Base-by-base conservation (phyloP, 768 basidiomycete genomes). In the Mycena filopes region DNA sequence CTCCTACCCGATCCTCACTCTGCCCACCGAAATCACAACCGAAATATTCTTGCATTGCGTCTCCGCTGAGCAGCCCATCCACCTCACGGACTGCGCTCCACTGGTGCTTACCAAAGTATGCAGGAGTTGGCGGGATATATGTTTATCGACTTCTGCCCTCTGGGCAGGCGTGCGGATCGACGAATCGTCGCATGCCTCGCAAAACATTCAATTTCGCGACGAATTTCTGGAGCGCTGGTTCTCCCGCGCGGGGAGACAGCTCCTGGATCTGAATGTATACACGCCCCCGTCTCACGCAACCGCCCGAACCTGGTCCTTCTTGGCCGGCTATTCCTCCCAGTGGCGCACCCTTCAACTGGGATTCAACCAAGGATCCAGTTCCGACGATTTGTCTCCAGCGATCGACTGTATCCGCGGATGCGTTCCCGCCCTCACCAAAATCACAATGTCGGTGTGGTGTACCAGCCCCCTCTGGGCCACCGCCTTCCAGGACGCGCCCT, bases 401-500 rank as follows among this genome's bases (percentile, higher is more conserved):
- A n/a, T 25, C 33, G 21, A 9, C 12, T 1, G 15, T 11, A 5
- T 33, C 42, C 41, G 29, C 23, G 15, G 12, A 26, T 16, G 23
- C 40, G n/a, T 29, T 20, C 53, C 57, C 11, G 26, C 12, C 47
- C 48, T 49, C 23, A 28, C 3, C 8, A 42, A 42, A 26, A 38
- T 60, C 26, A 3, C 23, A 3, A 2, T 60, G 2, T 11, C 16
- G 23, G 28, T 54, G 13, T 36, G 36, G 36, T 36, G 33, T 2
- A 43, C 4, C 25, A 13, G 13, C 2, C 4, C 38, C 11, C 11
- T 20, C n/a, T 21, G 46, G 16, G 7, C 26, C 36, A 60, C 47
- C 1, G 58, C 38, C 26, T 60, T 60, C 40, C n/a, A n/a, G 12
- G 29, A 50, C 1, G 58, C 58, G 21, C 58, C 58, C 18, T 21